phyloP scores from a whole-genome alignment of 2,329 filamentous ascomycete genomes.

The Lithohypha guttulata region DNA sequence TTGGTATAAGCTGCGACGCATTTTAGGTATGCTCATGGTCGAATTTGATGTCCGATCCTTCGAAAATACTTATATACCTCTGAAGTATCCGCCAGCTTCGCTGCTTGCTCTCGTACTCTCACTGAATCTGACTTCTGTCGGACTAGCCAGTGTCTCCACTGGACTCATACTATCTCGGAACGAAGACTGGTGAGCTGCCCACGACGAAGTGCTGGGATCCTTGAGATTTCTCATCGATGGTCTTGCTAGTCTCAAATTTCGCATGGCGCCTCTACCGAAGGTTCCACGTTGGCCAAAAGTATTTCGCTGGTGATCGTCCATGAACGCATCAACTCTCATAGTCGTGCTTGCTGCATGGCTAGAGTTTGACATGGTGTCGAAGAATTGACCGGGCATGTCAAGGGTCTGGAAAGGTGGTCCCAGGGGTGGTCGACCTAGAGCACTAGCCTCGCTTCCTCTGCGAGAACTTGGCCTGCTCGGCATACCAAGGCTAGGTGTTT shows the following conservation, averaged over 20 bases:
- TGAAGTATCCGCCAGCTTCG: constrained; percentile 9
- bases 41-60: too few relatives aligned
- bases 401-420: constrained; percentile 27
- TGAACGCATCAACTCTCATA: constrained; percentile 94
- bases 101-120: constrained; percentile 8
- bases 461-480: constrained; percentile 28
- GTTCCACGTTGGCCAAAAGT: constrained; percentile 9
- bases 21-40: too few relatives aligned
- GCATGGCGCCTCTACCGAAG: background rate
- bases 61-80: background rate
- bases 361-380: constrained; percentile 62
- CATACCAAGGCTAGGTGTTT: constrained; percentile 30
- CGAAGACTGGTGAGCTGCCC: background rate
- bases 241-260: constrained; percentile 7
- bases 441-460: constrained; percentile 42
- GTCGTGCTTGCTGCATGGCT: constrained; percentile 55
- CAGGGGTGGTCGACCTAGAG: constrained; percentile 32
- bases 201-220: constrained; percentile 5
- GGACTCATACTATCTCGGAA: constrained; percentile 6
- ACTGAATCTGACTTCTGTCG: constrained; percentile 7
- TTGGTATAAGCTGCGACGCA: too few relatives aligned
- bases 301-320: constrained; percentile 37
- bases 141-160: constrained; percentile 1
- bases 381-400: constrained; percentile 45
- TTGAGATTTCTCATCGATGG: constrained; percentile 8